These are phyloP conservation scores for Brettanomyces naardenensis DNA, from an alignment of 805 yeast species.

Conservation along the genomic window DNA sequence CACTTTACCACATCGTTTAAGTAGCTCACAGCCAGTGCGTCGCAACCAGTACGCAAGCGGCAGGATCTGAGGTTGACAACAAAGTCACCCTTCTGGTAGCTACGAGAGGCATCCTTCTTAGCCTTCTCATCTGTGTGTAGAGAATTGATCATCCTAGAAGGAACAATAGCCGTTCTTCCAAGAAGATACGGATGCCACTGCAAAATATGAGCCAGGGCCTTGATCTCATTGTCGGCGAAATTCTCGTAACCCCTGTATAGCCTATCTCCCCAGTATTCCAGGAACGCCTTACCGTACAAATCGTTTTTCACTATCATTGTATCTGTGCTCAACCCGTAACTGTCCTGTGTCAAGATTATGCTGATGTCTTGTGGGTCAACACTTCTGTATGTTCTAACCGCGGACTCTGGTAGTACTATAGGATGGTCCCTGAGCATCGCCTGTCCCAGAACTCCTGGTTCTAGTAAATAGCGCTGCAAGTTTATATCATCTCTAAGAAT, in stretches of 20 bases:
- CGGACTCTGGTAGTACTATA: conserved; percentile 59
- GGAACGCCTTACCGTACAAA: conserved; percentile 51
- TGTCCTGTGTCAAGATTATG: conserved; percentile 64
- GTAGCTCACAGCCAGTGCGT: conserved; percentile 34
- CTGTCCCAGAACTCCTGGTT: conserved; percentile 52
- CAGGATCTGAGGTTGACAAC: conserved; percentile 58
- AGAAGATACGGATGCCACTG: conserved; percentile 92
- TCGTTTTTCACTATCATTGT: conserved; percentile 70
- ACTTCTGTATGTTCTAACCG: conserved; percentile 60
- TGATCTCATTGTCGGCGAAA: conserved; percentile 51
- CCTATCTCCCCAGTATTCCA: conserved; percentile 78
- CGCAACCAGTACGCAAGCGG: conserved; percentile 43
- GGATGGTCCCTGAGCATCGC: conserved; percentile 66
- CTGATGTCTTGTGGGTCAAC: conserved; percentile 46
- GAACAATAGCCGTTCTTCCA: conserved; percentile 65
- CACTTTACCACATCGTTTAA: conserved; percentile 5
- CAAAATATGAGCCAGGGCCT: conserved; percentile 76
- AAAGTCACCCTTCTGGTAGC: conserved; percentile 44
- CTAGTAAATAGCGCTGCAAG: conserved; percentile 49
- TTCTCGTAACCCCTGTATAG: conserved; percentile 58
- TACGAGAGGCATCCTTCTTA: conserved; percentile 22
- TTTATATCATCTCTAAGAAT: conserved; percentile 66
- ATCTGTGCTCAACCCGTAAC: conserved; percentile 52
- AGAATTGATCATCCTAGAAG: conserved; percentile 47
- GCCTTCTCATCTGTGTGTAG: conserved; percentile 15